phyloP scores from a whole-genome alignment of 2,329 filamentous ascomycete genomes.

The Thelonectria blattea region DNA sequence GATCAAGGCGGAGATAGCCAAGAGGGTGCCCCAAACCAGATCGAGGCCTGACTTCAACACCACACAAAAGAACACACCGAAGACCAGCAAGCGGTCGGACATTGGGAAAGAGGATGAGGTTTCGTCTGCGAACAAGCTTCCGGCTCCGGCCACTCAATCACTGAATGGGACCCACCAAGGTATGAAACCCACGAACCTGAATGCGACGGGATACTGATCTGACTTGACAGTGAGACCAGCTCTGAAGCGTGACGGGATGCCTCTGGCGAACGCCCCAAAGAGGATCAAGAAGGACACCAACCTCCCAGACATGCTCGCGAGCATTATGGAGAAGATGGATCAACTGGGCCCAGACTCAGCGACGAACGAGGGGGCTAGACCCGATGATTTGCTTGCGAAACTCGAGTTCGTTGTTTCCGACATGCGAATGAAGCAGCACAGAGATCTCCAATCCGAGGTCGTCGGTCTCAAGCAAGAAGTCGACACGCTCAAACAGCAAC shows the following conservation, averaged over 20 bases:
- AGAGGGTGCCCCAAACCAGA: neutral
- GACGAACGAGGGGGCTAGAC: neutral
- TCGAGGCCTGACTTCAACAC: no score
- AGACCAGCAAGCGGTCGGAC: no score
- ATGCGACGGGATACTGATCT: neutral
- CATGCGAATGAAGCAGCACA: neutral
- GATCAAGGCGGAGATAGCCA: neutral
- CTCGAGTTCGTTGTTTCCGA: neutral
- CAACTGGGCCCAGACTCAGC: neutral
- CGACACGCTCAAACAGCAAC: neutral
- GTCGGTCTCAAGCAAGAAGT: neutral
- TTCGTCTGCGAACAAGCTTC: no score
- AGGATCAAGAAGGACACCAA: neutral
- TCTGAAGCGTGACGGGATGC: neutral
- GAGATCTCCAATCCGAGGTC: neutral
- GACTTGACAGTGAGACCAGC: neutral
- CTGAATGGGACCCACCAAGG: no score
- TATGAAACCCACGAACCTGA: neutral
- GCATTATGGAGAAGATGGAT: neutral
- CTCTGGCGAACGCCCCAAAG: neutral
- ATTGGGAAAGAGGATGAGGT: no score
- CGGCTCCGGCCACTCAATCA: no score
- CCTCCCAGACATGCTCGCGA: neutral
- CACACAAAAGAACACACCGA: no score
- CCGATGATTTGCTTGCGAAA: neutral